Base-by-base conservation (phyloP, 176 grass and related monocot genomes). In the Phoenix dactylifera region DNA sequence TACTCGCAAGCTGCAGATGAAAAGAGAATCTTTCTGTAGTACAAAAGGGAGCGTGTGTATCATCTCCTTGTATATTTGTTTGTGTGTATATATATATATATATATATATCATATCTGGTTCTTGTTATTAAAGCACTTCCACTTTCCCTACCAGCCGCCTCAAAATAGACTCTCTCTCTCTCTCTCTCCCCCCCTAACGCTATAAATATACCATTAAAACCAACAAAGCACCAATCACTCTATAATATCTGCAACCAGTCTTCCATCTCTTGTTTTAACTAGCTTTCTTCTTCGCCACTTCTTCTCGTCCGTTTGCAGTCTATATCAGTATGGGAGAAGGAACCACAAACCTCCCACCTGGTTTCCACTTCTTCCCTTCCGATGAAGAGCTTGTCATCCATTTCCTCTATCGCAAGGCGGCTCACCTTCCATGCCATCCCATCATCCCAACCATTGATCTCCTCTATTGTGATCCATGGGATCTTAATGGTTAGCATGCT, bases 321-420 rank as follows among this genome's bases (percentile, higher is more conserved):
- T 58, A 72, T 18, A 63, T 56, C 26, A 58, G 23, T 54, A 91
- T 91, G 84, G 84, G 48, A 66, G 87, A 79, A 75, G 67, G 68
- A 57, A 53, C 62, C 24, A 76, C 76, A 66, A 74, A 85, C 44
- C 83, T 97, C 23, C 93, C 93, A 51, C 93, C 93, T 9, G 93
- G 93, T 52, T 98, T 98, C 70, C 84, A 80, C 59, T 98, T 98
- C 84, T 85, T 80, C 72, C 93, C 93, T 50, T 89, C 93, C 0
- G 93, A 98, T 6, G 93, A 98, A 71, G 84, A 98, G 52, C 79
- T 98, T 7, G 54, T 98, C 20, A n/a, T 83, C 72, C 87, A 98
- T 65, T 98, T 98, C 82, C 93, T 98, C 64, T 66, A 67, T 26
- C 70, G 74, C 59, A 98, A 98, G 58, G 84, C 76, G 18, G 79